Base-by-base conservation (phyloP, 2,329 filamentous ascomycete genomes). In the Paramyrothecium roridum region DNA sequence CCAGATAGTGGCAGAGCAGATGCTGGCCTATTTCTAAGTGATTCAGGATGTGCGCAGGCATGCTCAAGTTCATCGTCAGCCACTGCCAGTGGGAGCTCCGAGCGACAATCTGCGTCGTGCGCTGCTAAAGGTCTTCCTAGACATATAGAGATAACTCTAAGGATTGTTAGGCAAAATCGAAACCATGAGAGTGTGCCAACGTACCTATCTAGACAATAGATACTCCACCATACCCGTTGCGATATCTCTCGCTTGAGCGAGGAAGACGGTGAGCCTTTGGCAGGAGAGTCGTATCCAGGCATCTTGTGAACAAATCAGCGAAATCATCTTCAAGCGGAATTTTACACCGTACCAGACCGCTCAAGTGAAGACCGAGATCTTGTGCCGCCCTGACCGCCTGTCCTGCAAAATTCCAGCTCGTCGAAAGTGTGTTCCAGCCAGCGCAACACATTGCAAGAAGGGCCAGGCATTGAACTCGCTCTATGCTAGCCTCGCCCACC, bases 391-490 rank as follows among this genome's bases (percentile, higher is more conserved):
- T 50, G 3, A 69, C 67, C 1, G 67, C 67, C 47, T 68, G 66
- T 1, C 66, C 65, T 13, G 57, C 57, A 30, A 59, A 53, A 12
- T 51, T 61, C 67, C 66, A 69, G 53, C 67, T 67, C 26, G 63
- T 61, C 1, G 67, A 61, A 13, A 67, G 53, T 1, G 64, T 68
- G 40, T 69, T 69, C 67, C 67, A 70, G 4, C 67, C 62, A 0
- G 62, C 65, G 10, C 61, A 59, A 54, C 66, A 70, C 62, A 69
- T 67, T 2, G 66, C 57, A 2, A 70, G 53, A 8, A 70, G 52
- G 3, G 59, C 65, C 4, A 70, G 56, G 52, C 64, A 70, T 22
- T 70, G 67, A 2, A 67, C 65, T 3, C 57, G 54, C 54, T 69
- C 66, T 0, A 67, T 33, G 3, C 59, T 64, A 12, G 65, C 65